Evolutionary conservation across 805 yeast species (phyloP), one percentile per base, ranked within the genome.

Genomic region (Candida lessepsii): DNA sequence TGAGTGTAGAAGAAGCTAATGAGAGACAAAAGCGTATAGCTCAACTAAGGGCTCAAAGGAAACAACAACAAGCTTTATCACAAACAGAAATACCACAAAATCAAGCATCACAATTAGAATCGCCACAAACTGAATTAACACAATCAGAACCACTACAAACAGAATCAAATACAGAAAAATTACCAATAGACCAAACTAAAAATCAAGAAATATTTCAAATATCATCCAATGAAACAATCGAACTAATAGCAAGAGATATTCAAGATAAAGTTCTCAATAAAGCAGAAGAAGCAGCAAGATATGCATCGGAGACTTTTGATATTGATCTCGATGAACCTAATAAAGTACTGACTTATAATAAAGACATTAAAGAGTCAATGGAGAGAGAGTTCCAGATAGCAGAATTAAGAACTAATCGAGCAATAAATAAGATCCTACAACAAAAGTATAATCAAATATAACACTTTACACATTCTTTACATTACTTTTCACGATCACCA

Each of bases 291-390:
- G 45, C 39, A 10, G 53, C 51, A 2, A 26, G 23, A 10, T 18
- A 37, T 21, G 40, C 37, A n/a, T 18, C 35, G 24, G 35, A 18
- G 16, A 23, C 28, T n/a, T 14, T 15, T 17, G 20, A n/a, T 5
- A 20, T 16, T 6, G 29, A 31, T 24, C 25, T 29, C 6, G 21
- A 31, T 2, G 29, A 39, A 15, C 33, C 26, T 13, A 9, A 10
- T 2, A 31, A 39, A 33, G 33, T 29, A 25, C 27, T 15, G 35
- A 5, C 20, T 21, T 33, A 46, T 37, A 65, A 65, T 15, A 39
- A 53, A 31, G 71, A 67, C 39, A 55, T 68, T 37, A 61, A 58
- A 39, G 43, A 48, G 11, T 66, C 64, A 29, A 39, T 68, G 24
- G 47, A 44, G 4, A 41, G 41, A 20, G 57, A 60, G 26, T 47